Evolutionary conservation across 2,329 filamentous ascomycete genomes (phyloP), one percentile per base, ranked within the genome.

Genomic region (Ascochyta pisi): DNA sequence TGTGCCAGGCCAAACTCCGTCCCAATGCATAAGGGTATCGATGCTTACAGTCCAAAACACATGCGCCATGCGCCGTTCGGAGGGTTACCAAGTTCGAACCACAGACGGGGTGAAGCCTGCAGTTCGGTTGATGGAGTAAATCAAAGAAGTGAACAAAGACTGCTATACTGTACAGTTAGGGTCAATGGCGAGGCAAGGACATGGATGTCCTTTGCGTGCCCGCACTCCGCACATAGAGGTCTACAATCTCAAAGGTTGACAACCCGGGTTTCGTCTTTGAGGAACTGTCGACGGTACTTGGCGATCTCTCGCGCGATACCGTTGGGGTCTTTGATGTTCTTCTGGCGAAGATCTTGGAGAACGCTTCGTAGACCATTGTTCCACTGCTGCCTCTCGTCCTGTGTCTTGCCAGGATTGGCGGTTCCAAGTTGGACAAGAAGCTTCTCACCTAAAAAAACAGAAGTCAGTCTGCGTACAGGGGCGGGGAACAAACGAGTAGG

Each of bases 351-450:
- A 22, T 71, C 67, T 42, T 74, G 74, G 15, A 78, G 61, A 12
- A 78, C 71, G 38, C 61, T 58, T 43, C 69, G 73, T 39, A 78
- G 61, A 34, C 74, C 76, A 38, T 71, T 68, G 27, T 73, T 75
- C 75, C 75, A 78, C 58, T 81, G 79, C 53, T 82, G 79, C 70
- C 84, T 84, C 60, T 87, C 82, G 55, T 86, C 83, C 63, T 83
- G 83, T 38, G 81, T 83, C 69, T 86, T 87, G 62, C 86, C 86
- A 59, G 76, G 75, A 37, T 88, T 86, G 40, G 85, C 82, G 42
- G 83, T 86, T 40, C 89, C 89, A 49, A 92, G 83, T 64, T 90
- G 86, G 53, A 90, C 82, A 62, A 92, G 84, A 62, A 92, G 87
- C 71, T 87, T 85, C 73, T 89, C 86, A 79, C 91, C 89, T 92